phyloP scores from a whole-genome alignment of 2,329 filamentous ascomycete species.

The Fusarium oxysporum region DNA sequence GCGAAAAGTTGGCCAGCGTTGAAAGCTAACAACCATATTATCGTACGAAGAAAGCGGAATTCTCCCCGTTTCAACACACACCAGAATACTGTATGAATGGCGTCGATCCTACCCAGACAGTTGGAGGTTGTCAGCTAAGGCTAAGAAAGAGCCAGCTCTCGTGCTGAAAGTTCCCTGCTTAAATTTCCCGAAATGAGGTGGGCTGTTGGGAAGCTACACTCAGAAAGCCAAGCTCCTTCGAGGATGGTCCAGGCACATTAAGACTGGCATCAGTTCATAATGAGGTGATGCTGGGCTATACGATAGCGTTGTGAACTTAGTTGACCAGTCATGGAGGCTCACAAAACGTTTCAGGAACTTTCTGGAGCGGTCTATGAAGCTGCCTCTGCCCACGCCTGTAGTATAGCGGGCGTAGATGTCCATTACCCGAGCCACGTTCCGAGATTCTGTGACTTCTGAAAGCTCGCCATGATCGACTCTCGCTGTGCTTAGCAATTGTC shows the following conservation, averaged over 20 bases:
- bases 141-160: neutral
- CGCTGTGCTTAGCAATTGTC: neutral
- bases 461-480: neutral
- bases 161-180: conserved; percentile 1
- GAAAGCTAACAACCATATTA: neutral
- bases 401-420: neutral
- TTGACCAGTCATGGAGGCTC: conserved; percentile 10
- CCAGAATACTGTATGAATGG: neutral
- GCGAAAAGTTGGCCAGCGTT: neutral
- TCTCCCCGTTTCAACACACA: neutral
- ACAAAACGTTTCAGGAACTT: neutral
- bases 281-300: neutral
- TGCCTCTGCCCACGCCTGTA: neutral
- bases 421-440: neutral
- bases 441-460: neutral
- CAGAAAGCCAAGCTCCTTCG: conserved; percentile 1
- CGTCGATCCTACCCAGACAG: neutral
- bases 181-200: conserved; percentile 12
- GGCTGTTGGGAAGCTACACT: neutral
- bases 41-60: conserved; percentile 7
- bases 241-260: conserved; percentile 1
- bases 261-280: conserved; percentile 21
- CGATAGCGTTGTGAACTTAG: conserved; percentile 7
- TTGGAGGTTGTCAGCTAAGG: conserved; percentile 13
- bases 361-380: neutral